Evolutionary conservation across 2,329 filamentous ascomycete genomes (phyloP), one percentile per base, ranked within the genome.

Genomic region (Pezicula radicicola): DNA sequence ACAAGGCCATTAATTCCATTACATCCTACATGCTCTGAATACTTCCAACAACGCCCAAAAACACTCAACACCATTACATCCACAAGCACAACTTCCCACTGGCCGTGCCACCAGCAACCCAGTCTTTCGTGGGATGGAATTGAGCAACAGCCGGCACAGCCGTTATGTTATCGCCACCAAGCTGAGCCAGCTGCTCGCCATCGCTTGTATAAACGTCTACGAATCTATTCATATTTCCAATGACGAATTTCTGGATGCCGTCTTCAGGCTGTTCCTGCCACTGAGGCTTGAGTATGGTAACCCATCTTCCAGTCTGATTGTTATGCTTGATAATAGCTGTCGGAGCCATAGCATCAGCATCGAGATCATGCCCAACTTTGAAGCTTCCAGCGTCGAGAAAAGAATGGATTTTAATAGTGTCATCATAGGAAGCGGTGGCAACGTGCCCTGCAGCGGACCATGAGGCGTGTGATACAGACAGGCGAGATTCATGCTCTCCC

Each of bases 171-270:
- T 96, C 91, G 0, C 91, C 91, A 1, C 87, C 91, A 1, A 96
- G 70, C 68, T 97, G 93, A 0, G 89, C 93, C 4, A 99, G 73
- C 68, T 97, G 93, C 63, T 91, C 86, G 0, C 94, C 94, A 46
- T 88, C 81, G 0, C 84, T 79, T 1, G 87, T 88, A 67, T 88
- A 99, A 0, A 99, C 81, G 65, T 99, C 94, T 1, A 97, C 90
- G 62, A 97, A 97, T 1, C 94, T 84, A 66, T 96, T 96, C 94
- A 97, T 97, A 61, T 97, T 99, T 1, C 90, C 94, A 52, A 99
- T 93, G 21, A 84, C 89, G 62, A 99, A 91, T 55, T 93, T 91
- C 57, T 96, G 87, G 5, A 95, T 84, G 7, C 86, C 85, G 53
- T 94, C 90, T 33, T 79, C 73, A 0, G 94, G 93, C 43, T 81